A percentile compares a stretch with the other conserved stretches of the same genome.
These are phyloP conservation scores for Hyaloscypha hepaticicola DNA, from an alignment of 495 filamentous ascomycete genomes.

Conservation along the genomic window DNA sequence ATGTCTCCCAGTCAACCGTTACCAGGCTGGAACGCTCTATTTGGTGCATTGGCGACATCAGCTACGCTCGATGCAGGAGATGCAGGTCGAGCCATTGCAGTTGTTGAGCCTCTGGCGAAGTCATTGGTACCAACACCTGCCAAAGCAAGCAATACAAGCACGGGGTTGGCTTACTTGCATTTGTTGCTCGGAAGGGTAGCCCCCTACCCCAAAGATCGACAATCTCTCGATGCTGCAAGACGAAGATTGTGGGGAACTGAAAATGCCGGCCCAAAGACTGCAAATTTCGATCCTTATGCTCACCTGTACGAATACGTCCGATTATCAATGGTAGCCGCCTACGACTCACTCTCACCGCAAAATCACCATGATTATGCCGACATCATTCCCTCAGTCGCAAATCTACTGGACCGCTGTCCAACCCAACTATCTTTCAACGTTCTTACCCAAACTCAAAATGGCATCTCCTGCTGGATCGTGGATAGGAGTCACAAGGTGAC, in stretches of 20 bases:
- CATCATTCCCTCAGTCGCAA: conserved; percentile 16
- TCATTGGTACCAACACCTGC: conserved; percentile 8
- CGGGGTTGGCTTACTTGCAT: conserved; percentile 16
- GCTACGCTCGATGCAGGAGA: conserved; percentile 67
- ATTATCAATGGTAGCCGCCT: conserved; percentile 44
- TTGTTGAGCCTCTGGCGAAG: conserved; percentile 68
- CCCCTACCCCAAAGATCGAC: conserved; percentile 47
- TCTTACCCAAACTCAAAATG: conserved; percentile 51
- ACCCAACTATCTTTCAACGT: neutral
- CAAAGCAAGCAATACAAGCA: neutral
- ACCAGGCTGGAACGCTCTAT: conserved; percentile 59
- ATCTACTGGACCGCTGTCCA: conserved; percentile 26
- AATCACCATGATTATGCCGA: conserved; percentile 32
- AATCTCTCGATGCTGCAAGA: conserved; percentile 56
- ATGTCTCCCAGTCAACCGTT: conserved; percentile 27
- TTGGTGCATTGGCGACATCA: conserved; percentile 55
- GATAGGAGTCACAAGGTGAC: conserved; percentile 39
- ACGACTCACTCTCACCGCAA: conserved; percentile 35
- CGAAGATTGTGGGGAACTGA: conserved; percentile 59
- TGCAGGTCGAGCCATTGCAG: conserved; percentile 54
- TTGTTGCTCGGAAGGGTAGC: conserved; percentile 18
- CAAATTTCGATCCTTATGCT: conserved; percentile 59
- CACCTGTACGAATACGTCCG: conserved; percentile 56
- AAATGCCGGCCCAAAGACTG: conserved; percentile 40
- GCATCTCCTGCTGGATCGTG: conserved; percentile 58